These are phyloP conservation scores for Nepenthes alata DNA, from an alignment of 179 eudicot species.

Conservation along the genomic window DNA sequence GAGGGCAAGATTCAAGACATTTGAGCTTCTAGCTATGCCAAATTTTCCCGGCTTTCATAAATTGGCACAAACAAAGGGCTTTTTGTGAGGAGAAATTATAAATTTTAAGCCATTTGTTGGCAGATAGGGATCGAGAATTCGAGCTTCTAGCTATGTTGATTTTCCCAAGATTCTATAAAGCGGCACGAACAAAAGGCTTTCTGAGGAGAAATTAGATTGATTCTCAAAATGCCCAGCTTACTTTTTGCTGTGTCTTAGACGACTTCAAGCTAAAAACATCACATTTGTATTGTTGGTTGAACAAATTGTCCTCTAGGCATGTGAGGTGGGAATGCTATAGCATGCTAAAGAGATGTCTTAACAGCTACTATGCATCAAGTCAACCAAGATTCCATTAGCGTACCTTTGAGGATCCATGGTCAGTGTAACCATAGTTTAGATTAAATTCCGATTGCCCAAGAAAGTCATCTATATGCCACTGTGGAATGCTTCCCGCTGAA, in stretches of 20 bases:
- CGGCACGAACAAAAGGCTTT: no score
- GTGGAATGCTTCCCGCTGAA: constrained; percentile 40
- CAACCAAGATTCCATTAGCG: neutral
- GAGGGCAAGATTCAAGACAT: no score
- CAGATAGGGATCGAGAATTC: neutral
- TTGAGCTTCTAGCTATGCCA: neutral
- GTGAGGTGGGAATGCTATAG: neutral
- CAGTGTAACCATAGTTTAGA: constrained; percentile 36
- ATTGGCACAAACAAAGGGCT: no score
- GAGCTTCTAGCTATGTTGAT: no score
- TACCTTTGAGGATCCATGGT: constrained; percentile 66
- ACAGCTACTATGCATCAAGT: no score
- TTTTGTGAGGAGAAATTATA: no score
- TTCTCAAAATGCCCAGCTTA: no score
- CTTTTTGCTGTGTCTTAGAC: no score
- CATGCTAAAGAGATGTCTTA: neutral
- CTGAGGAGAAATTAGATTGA: no score
- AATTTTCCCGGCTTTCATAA: neutral
- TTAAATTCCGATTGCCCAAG: constrained; percentile 43
- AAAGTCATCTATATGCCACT: constrained; percentile 68
- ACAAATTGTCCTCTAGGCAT: neutral
- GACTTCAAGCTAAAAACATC: no score
- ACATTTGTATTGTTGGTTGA: neutral
- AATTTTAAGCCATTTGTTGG: neutral
- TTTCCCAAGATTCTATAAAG: no score